Evolutionary conservation across 805 yeast genomes (phyloP), one percentile per base, ranked within the genome.

Genomic region (Kuraishia molischiana): DNA sequence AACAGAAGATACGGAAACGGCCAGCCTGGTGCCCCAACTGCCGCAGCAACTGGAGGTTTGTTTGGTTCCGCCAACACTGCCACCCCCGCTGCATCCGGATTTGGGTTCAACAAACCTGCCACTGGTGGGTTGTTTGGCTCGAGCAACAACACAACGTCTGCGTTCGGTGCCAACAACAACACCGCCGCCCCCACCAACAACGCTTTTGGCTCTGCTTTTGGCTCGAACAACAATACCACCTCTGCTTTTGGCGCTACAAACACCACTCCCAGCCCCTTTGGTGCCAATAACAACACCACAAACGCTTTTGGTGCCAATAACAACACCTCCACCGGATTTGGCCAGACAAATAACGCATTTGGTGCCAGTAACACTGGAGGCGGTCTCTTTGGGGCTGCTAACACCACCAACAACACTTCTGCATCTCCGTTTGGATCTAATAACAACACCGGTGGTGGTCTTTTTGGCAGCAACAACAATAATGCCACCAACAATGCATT

Each of bases 1-100:
- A 75, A 74, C 38, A 69, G 92, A 52, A 69, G 75, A 42, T 75
- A 45, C 44, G 89, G 85, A 13, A 74, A 64, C 13, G 35, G 22
- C 13, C 26, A 22, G 26, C 8, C 26, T 11, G 11, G 26, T 22
- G 26, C 26, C 11, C 26, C 26, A 8, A 15, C 24, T n/a, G n/a
- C n/a, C n/a, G 24, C 14, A 18, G 20, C 24, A 17, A 15, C 33
- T 18, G 24, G 17, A 34, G 43, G 43, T 3, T 34, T 43, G 32
- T 36, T 21, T 34, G 43, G 43, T 4, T 32, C 42, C 3, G 15
- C 35, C 20, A 37, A 31, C 29, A 36, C 39, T 34, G 19, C 36
- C 21, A 36, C 42, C 38, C 35, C 38, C 37, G 41, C 29, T 38
- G 31, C 14, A 28, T 50, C 45, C 33, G 48, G 46, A 19, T 52